Evolutionary conservation across 2,329 filamentous ascomycete species (phyloP).

Genomic region (Penicillium paneum): DNA sequence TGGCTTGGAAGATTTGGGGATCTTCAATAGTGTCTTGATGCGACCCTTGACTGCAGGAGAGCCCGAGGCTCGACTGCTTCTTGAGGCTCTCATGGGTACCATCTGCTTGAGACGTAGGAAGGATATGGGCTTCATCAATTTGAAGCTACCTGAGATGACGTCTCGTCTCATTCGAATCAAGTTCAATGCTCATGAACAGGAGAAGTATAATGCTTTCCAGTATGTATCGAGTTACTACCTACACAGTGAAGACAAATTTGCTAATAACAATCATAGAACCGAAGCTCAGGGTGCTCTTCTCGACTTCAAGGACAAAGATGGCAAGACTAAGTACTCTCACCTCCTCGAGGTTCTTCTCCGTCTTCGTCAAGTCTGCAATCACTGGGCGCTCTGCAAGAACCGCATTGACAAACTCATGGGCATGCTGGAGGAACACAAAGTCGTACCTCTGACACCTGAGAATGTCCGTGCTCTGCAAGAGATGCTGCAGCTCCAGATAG

Average conservation of each 20-base stretch:
- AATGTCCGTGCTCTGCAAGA: conserved; percentile 71
- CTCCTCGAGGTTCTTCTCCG: conserved; percentile 79
- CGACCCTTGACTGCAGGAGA: conserved; percentile 63
- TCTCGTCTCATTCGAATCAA: conserved; percentile 74
- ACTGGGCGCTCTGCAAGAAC: conserved; percentile 77
- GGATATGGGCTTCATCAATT: conserved; percentile 81
- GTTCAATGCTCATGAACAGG: conserved; percentile 69
- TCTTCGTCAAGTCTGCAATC: conserved; percentile 81
- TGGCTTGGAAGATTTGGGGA: conserved; percentile 66
- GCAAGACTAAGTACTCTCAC: conserved; percentile 62
- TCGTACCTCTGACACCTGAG: conserved; percentile 68
- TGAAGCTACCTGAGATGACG: conserved; percentile 71
- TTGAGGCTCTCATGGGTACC: conserved; percentile 75
- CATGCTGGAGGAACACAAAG: conserved; percentile 63
- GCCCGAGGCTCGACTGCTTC: conserved; percentile 57
- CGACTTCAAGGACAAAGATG: conserved; percentile 52
- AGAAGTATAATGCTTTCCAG: conserved; percentile 73
- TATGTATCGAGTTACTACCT: conserved; percentile 38
- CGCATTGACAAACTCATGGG: conserved; percentile 70
- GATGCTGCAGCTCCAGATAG: conserved; percentile 71
- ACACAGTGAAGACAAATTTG: conserved; percentile 14
- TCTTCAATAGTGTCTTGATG: conserved; percentile 71
- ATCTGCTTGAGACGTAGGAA: conserved; percentile 80
- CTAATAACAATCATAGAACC: conserved; percentile 45
- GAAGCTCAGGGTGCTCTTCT: conserved; percentile 72